Evolutionary conservation across 176 grass and related monocot species (phyloP), one percentile per base, ranked within the genome.

Genomic region (Zizania latifolia): DNA sequence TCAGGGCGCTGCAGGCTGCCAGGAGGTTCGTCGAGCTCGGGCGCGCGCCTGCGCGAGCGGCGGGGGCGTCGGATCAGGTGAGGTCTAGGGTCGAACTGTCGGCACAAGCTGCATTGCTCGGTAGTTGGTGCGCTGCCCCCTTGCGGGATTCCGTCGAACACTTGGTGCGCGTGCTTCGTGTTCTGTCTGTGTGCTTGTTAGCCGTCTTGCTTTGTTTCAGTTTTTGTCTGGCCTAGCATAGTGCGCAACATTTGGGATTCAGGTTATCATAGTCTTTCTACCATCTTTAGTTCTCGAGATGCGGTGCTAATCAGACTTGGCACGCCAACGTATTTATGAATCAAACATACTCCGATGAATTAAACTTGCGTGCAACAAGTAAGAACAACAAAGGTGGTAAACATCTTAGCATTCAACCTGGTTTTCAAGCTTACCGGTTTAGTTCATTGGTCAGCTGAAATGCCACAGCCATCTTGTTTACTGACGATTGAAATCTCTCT

Each of bases 21-120:
- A 80, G 82, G 79, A 87, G 85, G 65, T 86, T 94, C 55, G 54
- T 94, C 69, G 29, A 78, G 56, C 82, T 99, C 27, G 86, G 84
- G 0, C 71, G 89, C 15, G 41, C 29, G 28, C 41, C 75, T 19
- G 54, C 62, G 26, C 16, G 35, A 23, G 1, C 45, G 10, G 63
- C 60, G 3, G 76, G 58, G 51, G 43, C 34, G 35, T 85, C 76
- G 70, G 73, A 85, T 82, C 85, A 85, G 85, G 74, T 79, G 65
- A 74, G 69, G 57, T 6, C 0, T 24, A 4, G 23, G 6, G 11
- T 31, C 45, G 11, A 72, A 22, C 22, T 19, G 51, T 62, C 62
- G 44, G 14, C 35, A 45, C 78, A 26, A 37, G 39, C 79, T 76
- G 71, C 87, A 93, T 87, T 89, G 37, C 15, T 63, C 27, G 43